phyloP scores from a whole-genome alignment of 306 rosid species.

The Acacia acuminata region DNA sequence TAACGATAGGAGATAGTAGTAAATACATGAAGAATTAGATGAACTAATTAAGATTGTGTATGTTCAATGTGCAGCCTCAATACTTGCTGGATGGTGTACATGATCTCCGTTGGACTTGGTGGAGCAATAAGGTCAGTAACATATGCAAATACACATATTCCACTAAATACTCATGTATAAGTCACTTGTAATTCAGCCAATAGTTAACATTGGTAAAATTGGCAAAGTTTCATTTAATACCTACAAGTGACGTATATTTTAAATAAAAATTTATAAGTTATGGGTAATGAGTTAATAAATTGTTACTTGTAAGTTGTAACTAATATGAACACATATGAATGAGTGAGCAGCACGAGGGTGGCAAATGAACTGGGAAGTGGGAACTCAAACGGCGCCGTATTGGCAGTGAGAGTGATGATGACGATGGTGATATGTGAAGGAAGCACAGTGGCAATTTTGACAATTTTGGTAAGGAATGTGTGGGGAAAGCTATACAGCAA shows the following conservation, averaged over 20 bases:
- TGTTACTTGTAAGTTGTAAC: too few relatives aligned
- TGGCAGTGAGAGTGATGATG: slow-evolving; percentile 55
- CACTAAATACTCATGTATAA: too few relatives aligned
- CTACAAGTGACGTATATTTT: too few relatives aligned
- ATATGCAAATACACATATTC: too few relatives aligned
- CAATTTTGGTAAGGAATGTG: slow-evolving; percentile 45
- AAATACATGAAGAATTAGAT: background rate
- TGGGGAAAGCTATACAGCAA: slow-evolving; percentile 68
- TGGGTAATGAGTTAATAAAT: too few relatives aligned
- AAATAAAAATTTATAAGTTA: too few relatives aligned
- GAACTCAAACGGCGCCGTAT: slow-evolving; percentile 43
- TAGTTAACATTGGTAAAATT: too few relatives aligned
- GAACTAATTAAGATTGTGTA: background rate
- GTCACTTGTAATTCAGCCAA: too few relatives aligned
- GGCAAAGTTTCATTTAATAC: too few relatives aligned
- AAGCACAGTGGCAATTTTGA: slow-evolving; percentile 35
- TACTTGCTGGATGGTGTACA: slow-evolving; percentile 64
- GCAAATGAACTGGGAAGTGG: slow-evolving; percentile 68
- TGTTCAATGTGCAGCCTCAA: slow-evolving; percentile 44
- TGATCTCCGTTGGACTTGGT: slow-evolving; percentile 66
- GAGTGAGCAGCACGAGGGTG: slow-evolving; percentile 49
- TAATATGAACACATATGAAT: background rate
- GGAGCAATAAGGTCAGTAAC: slow-evolving; percentile 58
- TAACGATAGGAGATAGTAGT: too few relatives aligned
- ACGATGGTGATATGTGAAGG: slow-evolving; percentile 46